Percentiles rank a stretch among this genome's conserved stretches.
These are phyloP conservation scores for Macrophomina tecta DNA, from an alignment of 2,329 filamentous ascomycete species.

Conservation along the genomic window DNA sequence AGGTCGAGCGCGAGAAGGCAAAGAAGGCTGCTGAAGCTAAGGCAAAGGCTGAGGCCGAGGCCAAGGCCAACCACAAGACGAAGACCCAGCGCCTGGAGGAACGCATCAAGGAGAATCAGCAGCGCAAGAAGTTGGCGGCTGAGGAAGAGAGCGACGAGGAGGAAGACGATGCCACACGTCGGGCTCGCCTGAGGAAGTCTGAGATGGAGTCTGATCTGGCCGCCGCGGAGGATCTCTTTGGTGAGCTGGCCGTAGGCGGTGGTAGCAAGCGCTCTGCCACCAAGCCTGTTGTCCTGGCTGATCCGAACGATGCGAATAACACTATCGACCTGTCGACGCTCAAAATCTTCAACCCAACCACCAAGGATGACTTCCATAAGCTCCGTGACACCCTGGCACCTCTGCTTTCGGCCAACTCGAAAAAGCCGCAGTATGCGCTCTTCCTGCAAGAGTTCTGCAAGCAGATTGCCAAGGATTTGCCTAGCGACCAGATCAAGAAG, in stretches of 20 bases:
- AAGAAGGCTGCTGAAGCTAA: slow-evolving; percentile 85
- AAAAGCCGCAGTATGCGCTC: slow-evolving; percentile 88
- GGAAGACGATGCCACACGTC: slow-evolving; percentile 72
- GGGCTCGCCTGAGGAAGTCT: slow-evolving; percentile 75
- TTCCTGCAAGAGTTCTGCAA: slow-evolving; percentile 93
- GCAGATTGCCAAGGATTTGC: slow-evolving; percentile 83
- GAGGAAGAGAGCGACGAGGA: slow-evolving; percentile 66
- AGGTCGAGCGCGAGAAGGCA: slow-evolving; percentile 93
- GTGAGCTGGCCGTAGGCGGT: slow-evolving; percentile 71
- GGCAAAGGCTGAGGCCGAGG: slow-evolving; percentile 86
- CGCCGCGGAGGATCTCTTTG: slow-evolving; percentile 91
- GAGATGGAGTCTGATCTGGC: slow-evolving; percentile 89
- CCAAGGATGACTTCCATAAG: slow-evolving; percentile 83
- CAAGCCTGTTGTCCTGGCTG: slow-evolving; percentile 71
- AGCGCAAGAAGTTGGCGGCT: slow-evolving; percentile 61
- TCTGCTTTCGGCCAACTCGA: slow-evolving; percentile 73
- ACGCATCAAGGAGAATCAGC: slow-evolving; percentile 66
- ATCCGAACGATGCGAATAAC: slow-evolving; percentile 74
- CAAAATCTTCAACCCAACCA: slow-evolving; percentile 85
- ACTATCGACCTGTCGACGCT: slow-evolving; percentile 82
- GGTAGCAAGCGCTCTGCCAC: slow-evolving; percentile 73
- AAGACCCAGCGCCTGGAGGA: slow-evolving; percentile 87
- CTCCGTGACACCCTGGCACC: slow-evolving; percentile 81
- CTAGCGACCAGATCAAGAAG: slow-evolving; percentile 96
- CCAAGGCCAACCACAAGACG: slow-evolving; percentile 87